A percentile compares a stretch with the other conserved stretches of the same genome.
Evolutionary conservation across 1,284 basidiomycete genomes (phyloP).

Genomic region (Sanghuangporus sanghuang): DNA sequence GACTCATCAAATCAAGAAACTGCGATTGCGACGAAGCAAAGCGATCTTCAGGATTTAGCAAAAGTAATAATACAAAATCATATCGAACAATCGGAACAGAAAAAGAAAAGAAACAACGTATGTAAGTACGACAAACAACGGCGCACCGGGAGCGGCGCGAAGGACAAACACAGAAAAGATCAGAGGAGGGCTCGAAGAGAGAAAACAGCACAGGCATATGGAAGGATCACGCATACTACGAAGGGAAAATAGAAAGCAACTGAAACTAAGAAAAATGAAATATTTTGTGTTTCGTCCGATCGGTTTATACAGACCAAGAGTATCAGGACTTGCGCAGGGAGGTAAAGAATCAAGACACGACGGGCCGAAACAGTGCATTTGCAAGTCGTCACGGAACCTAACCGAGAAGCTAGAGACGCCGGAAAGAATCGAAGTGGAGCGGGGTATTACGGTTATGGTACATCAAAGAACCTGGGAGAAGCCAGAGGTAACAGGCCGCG

Average conservation of each 20-base stretch:
- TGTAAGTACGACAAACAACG: neutral
- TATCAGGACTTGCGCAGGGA: neutral
- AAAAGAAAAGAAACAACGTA: neutral
- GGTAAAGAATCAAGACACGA: neutral
- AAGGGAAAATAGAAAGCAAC: neutral
- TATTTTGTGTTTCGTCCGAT: neutral
- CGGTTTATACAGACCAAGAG: neutral
- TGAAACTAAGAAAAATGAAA: neutral
- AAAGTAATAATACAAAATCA: neutral
- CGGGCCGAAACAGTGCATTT: neutral
- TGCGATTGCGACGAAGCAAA: neutral
- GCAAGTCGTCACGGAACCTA: neutral
- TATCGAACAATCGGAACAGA: neutral
- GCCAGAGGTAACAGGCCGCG: neutral
- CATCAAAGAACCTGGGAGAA: neutral
- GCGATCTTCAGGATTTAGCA: neutral
- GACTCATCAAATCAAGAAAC: neutral
- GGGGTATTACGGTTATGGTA: neutral
- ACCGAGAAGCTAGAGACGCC: too few relatives aligned
- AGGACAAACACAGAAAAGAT: neutral
- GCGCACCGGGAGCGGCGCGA: neutral
- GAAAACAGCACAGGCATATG: neutral
- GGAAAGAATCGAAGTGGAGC: neutral
- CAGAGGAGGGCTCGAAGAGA: neutral
- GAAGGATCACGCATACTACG: neutral